Conservation (phyloP, 805 yeast species). For the Nakazawaea molendinolei region DNA sequence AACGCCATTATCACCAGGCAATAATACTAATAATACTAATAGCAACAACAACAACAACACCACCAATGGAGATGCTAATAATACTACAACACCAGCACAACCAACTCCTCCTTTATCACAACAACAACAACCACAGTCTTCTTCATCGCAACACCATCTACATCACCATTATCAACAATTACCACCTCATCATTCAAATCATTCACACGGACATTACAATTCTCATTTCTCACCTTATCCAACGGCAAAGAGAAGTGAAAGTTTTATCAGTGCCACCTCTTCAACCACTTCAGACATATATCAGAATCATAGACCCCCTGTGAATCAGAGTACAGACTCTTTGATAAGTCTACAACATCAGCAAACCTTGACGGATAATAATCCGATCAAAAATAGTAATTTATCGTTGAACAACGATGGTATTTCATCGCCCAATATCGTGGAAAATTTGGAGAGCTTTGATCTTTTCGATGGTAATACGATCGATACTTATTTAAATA, state of each 20-base stretch:
- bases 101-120: no score
- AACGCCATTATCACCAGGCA: constrained; percentile 1
- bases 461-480: constrained; percentile 8
- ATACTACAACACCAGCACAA: no score
- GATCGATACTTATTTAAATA: constrained; percentile 6
- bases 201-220: constrained; percentile 2
- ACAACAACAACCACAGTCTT: not conserved
- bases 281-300: constrained; percentile 1
- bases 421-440: no score
- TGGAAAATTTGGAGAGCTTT: not conserved
- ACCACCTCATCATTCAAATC: constrained; percentile 12
- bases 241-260: constrained; percentile 5
- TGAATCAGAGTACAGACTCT: constrained; percentile 9
- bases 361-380: constrained; percentile 10
- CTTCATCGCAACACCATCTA: no score
- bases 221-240: constrained; percentile 11
- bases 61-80: no score
- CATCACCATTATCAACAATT: constrained; percentile 12
- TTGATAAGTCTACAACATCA: constrained; percentile 10
- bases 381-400: no score
- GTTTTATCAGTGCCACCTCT: constrained; percentile 6
- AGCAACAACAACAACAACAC: constrained; percentile 2
- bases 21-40: not conserved
- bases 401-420: no score
- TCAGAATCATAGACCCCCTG: constrained; percentile 6